Conservation (phyloP, 75 land plant species). For the Pinus albicaulis region DNA sequence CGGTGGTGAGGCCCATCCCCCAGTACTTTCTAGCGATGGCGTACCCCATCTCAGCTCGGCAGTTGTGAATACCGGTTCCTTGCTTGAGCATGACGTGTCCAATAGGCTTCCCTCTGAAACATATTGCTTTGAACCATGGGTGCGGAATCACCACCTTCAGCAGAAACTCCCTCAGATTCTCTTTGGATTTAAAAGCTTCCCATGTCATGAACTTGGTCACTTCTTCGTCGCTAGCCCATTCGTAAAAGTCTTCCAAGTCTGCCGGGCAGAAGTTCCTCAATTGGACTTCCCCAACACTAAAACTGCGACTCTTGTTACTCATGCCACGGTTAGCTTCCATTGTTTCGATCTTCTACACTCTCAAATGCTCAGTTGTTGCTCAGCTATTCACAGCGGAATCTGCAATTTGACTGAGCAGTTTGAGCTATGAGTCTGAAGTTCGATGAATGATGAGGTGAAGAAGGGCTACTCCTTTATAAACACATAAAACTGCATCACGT, state of each 20-base stretch:
- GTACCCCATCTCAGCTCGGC: slow-evolving; percentile 43
- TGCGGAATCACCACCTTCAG: slow-evolving; percentile 24
- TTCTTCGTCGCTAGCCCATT: neutral
- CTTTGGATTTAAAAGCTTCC: slow-evolving; percentile 30
- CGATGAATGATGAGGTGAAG: too few species aligned
- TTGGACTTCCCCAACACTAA: neutral
- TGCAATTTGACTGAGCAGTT: too few species aligned
- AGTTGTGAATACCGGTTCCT: neutral
- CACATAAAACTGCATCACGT: too few species aligned
- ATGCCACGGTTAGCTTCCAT: too few species aligned
- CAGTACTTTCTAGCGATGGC: slow-evolving; percentile 41
- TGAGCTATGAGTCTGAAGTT: too few species aligned
- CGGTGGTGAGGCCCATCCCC: slow-evolving; percentile 46
- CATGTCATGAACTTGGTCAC: slow-evolving; percentile 29
- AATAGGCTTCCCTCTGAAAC: slow-evolving; percentile 17
- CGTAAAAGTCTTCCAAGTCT: neutral
- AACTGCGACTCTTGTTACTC: neutral
- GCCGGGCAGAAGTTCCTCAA: neutral
- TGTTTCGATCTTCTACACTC: too few species aligned
- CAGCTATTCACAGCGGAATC: too few species aligned
- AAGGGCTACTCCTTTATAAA: too few species aligned
- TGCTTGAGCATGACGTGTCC: neutral
- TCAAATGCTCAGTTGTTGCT: too few species aligned
- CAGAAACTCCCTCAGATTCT: slow-evolving; percentile 24
- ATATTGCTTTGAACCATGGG: slow-evolving; percentile 53